Conservation (phyloP, 2,329 filamentous ascomycete genomes). For the Emmonsia crescens region DNA sequence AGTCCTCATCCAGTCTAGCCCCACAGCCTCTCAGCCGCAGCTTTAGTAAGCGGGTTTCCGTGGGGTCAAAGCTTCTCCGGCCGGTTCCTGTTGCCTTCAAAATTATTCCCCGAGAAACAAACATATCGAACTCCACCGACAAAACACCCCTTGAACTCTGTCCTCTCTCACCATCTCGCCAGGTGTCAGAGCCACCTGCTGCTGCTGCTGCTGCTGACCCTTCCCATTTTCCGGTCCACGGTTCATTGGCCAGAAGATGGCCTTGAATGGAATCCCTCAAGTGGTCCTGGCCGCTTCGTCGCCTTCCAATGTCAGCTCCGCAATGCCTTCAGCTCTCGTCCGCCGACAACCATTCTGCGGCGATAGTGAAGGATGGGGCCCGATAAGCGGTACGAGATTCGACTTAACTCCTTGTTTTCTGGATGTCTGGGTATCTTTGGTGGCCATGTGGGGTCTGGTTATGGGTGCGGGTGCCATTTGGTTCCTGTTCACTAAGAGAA, state of each 20-base stretch:
- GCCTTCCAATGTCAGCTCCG: slow-evolving; percentile 9
- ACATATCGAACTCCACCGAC: neutral
- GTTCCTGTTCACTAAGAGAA: slow-evolving; percentile 63
- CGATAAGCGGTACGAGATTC: slow-evolving; percentile 72
- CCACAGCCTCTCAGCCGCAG: neutral
- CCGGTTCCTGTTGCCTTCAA: neutral
- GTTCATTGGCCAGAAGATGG: slow-evolving; percentile 16
- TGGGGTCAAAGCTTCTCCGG: neutral
- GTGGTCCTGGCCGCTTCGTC: slow-evolving; percentile 15
- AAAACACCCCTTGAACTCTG: neutral
- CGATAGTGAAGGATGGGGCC: slow-evolving; percentile 91
- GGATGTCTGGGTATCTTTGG: slow-evolving; percentile 72
- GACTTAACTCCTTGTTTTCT: slow-evolving; percentile 98
- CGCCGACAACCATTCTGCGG: slow-evolving; percentile 63
- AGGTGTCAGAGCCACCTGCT: neutral
- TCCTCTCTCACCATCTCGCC: neutral
- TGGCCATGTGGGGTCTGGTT: slow-evolving; percentile 69
- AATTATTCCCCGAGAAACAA: neutral
- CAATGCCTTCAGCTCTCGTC: slow-evolving; percentile 14
- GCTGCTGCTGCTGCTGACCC: neutral
- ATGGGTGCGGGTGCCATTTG: slow-evolving; percentile 67
- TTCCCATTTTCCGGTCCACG: slow-evolving; percentile 6
- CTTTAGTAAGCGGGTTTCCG: neutral
- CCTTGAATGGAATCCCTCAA: slow-evolving; percentile 15
- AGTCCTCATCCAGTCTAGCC: neutral